Evolutionary conservation across 768 basidiomycete species (phyloP).

Genomic region (Omphalotus guepiniiformis): DNA sequence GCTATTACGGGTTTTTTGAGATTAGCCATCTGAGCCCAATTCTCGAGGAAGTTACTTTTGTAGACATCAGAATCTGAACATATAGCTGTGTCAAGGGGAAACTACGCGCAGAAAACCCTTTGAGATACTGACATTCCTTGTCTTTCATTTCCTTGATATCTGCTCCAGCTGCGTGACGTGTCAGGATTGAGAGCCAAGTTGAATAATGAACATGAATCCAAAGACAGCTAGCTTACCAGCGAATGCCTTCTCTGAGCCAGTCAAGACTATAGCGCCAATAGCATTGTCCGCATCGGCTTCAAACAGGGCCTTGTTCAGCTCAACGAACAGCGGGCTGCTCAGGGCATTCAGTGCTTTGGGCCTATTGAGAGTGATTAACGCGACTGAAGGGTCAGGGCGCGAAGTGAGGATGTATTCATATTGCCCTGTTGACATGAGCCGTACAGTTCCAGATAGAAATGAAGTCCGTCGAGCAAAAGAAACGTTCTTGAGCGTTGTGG

Average conservation of each 20-base stretch:
- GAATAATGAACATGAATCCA: neutral
- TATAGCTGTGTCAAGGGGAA: neutral
- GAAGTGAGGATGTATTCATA: slow-evolving; percentile 70
- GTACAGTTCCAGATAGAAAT: slow-evolving; percentile 13
- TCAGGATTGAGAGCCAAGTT: no score
- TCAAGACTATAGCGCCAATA: slow-evolving; percentile 85
- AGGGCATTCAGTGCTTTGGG: slow-evolving; percentile 91
- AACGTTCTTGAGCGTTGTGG: slow-evolving; percentile 4
- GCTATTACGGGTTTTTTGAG: slow-evolving; percentile 94
- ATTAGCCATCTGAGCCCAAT: slow-evolving; percentile 71
- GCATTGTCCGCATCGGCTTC: slow-evolving; percentile 66
- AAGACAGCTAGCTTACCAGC: slow-evolving; percentile 78
- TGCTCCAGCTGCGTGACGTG: slow-evolving; percentile 79
- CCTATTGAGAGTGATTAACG: slow-evolving; percentile 84
- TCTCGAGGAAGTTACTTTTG: slow-evolving; percentile 77
- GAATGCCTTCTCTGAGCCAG: slow-evolving; percentile 90
- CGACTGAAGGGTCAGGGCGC: slow-evolving; percentile 61
- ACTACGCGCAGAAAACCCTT: neutral
- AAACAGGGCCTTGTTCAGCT: slow-evolving; percentile 74
- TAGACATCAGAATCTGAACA: slow-evolving; percentile 78
- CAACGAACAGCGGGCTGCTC: slow-evolving; percentile 70
- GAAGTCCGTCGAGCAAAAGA: neutral
- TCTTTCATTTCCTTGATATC: slow-evolving; percentile 99
- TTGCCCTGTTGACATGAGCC: slow-evolving; percentile 48
- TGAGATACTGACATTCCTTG: slow-evolving; percentile 65